A percentile compares a stretch with the other conserved stretches of the same genome.
phyloP scores from a whole-genome alignment of 306 rosid genomes.

The Hippophae gyantsensis region DNA sequence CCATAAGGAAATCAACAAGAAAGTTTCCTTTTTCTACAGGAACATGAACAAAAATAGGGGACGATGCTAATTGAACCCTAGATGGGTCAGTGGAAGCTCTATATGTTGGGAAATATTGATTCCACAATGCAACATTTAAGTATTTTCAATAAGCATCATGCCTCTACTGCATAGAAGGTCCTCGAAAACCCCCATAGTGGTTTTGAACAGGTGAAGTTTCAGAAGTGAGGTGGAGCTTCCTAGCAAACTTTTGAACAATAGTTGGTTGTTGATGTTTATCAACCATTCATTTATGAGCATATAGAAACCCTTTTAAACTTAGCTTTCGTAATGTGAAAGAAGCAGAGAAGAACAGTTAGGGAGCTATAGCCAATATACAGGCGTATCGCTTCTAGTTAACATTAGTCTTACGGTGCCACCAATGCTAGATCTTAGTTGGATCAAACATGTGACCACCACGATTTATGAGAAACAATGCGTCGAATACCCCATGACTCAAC shows the following conservation, averaged over 20 bases:
- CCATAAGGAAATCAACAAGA: slow-evolving; percentile 63
- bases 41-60: slow-evolving; percentile 67
- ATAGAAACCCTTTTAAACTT: too few relatives aligned
- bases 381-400: too few relatives aligned
- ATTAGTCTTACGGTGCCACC: too few relatives aligned
- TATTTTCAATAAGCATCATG: slow-evolving; percentile 39
- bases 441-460: too few relatives aligned
- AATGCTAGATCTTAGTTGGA: too few relatives aligned
- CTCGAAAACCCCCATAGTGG: slow-evolving; percentile 32
- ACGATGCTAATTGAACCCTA: slow-evolving; percentile 42
- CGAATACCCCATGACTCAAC: too few relatives aligned
- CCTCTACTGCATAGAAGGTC: slow-evolving; percentile 47
- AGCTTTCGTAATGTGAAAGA: too few relatives aligned
- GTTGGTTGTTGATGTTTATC: slow-evolving; percentile 74
- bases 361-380: too few relatives aligned
- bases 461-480: too few relatives aligned
- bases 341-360: too few relatives aligned
- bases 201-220: slow-evolving; percentile 27
- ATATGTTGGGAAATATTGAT: slow-evolving; percentile 40
- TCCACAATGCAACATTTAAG: slow-evolving; percentile 53
- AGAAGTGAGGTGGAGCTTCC: slow-evolving; percentile 49
- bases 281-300: slow-evolving; percentile 31
- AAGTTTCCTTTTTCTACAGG: slow-evolving; percentile 71
- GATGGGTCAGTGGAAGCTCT: slow-evolving; percentile 47
- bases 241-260: slow-evolving; percentile 61